Percentiles rank a stretch among this genome's conserved stretches.
Conservation (phyloP, 2,329 filamentous ascomycete species). For the Monilinia fructicola region DNA sequence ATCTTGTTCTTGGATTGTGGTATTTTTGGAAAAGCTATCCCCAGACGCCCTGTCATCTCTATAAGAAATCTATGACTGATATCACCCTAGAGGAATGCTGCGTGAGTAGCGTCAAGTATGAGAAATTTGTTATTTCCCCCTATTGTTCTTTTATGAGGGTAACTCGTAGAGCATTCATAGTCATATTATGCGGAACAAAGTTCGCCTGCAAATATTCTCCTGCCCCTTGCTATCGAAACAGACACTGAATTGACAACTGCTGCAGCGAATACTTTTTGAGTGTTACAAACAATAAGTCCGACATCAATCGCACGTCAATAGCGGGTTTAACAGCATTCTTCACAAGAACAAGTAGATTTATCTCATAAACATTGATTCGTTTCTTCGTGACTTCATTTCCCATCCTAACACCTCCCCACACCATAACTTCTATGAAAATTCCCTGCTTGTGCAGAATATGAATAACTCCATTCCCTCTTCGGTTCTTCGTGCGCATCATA, state of each 20-base stretch:
- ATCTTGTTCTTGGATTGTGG: not conserved
- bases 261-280: not conserved
- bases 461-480: slow-evolving; percentile 30
- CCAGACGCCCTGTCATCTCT: not conserved
- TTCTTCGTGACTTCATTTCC: slow-evolving; percentile 16
- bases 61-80: not conserved
- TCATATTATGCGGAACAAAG: not conserved
- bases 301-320: not conserved
- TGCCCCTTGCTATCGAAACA: not conserved
- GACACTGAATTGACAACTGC: not conserved
- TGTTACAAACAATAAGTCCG: not conserved
- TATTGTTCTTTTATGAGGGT: not conserved
- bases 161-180: not conserved
- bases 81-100: not conserved
- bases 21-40: not conserved
- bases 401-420: slow-evolving; percentile 20
- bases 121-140: not conserved
- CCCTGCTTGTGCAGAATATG: slow-evolving; percentile 19
- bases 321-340: slow-evolving; percentile 1
- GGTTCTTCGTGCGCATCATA: slow-evolving; percentile 33
- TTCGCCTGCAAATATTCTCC: not conserved
- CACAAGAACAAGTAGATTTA: not conserved
- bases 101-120: not conserved
- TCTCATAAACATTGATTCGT: slow-evolving; percentile 12
- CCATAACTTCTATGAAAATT: slow-evolving; percentile 24